Conservation (phyloP, 1,139 yeast genomes). For the Yamadazyma pseudoaaseri region DNA sequence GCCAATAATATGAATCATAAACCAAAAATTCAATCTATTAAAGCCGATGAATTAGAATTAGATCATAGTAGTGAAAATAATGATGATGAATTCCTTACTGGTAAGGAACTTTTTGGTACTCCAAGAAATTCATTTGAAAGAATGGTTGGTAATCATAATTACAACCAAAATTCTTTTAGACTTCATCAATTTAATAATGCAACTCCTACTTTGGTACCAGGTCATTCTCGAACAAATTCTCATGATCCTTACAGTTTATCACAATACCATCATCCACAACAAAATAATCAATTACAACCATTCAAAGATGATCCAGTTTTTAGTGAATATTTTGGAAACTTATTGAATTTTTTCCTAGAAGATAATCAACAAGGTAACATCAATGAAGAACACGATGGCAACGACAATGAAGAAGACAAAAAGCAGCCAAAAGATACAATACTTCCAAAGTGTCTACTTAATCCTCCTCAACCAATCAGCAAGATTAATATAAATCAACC, state of each 20-base stretch:
- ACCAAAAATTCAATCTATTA: slow-evolving; percentile 15
- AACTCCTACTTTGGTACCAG: slow-evolving; percentile 2
- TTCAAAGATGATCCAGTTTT: slow-evolving; percentile 25
- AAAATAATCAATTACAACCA: slow-evolving; percentile 16
- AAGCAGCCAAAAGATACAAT: slow-evolving; percentile 18
- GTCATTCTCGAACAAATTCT: slow-evolving; percentile 10
- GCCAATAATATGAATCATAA: slow-evolving; percentile 16
- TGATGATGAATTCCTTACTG: slow-evolving; percentile 34
- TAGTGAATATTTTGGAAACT: slow-evolving; percentile 35
- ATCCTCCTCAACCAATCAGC: slow-evolving; percentile 43
- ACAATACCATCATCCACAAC: slow-evolving; percentile 24
- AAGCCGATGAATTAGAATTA: slow-evolving; percentile 39
- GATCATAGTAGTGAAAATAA: slow-evolving; percentile 21
- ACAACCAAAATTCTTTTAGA: slow-evolving; percentile 5
- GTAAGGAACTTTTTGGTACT: slow-evolving; percentile 45
- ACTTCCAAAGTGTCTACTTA: slow-evolving; percentile 33
- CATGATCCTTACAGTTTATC: slow-evolving; percentile 25
- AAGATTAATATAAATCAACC: slow-evolving; percentile 72
- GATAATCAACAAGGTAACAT: slow-evolving; percentile 18
- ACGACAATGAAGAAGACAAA: slow-evolving; percentile 8
- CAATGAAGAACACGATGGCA: slow-evolving; percentile 1
- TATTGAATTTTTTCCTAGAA: slow-evolving; percentile 40
- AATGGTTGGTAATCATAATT: slow-evolving; percentile 18
- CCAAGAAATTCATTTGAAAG: slow-evolving; percentile 42
- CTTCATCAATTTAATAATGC: slow-evolving; percentile 2